phyloP scores from a whole-genome alignment of 164 flowering plant species.

The Piper betle region DNA sequence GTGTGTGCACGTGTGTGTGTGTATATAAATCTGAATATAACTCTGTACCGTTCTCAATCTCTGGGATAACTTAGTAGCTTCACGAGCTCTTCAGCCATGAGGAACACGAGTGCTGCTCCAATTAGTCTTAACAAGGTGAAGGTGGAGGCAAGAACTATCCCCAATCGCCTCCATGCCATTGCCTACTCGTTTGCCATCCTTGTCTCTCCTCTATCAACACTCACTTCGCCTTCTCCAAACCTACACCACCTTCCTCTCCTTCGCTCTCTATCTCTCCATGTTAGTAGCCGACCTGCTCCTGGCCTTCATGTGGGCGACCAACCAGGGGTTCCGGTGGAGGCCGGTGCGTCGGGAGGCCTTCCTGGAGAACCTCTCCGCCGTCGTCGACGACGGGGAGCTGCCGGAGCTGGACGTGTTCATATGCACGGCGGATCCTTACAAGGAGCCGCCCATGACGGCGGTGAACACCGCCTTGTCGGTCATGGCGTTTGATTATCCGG shows the following conservation, averaged over 20 bases:
- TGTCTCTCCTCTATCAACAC: constrained; percentile 28
- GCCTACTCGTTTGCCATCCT: constrained; percentile 30
- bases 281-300: constrained; percentile 11
- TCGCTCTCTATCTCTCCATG: constrained; percentile 3
- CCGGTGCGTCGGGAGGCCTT: constrained; percentile 11
- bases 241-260: constrained; percentile 3
- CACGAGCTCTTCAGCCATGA: no score
- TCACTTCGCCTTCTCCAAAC: constrained; percentile 5
- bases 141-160: constrained; percentile 16
- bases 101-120: no score
- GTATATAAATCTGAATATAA: no score
- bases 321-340: constrained; percentile 10
- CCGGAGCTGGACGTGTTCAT: constrained; percentile 22
- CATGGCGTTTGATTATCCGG: constrained; percentile 22
- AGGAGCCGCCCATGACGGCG: constrained; percentile 17
- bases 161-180: constrained; percentile 38
- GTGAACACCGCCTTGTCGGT: constrained; percentile 20
- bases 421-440: constrained; percentile 26
- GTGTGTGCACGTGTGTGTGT: no score
- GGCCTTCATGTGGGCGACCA: constrained; percentile 17
- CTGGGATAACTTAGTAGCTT: no score
- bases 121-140: constrained; percentile 21
- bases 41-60: no score
- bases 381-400: constrained; percentile 4
- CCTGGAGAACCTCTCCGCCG: constrained; percentile 11